Evolutionary conservation across 2,329 filamentous ascomycete species (phyloP).

Genomic region (Aspergillus ustus): DNA sequence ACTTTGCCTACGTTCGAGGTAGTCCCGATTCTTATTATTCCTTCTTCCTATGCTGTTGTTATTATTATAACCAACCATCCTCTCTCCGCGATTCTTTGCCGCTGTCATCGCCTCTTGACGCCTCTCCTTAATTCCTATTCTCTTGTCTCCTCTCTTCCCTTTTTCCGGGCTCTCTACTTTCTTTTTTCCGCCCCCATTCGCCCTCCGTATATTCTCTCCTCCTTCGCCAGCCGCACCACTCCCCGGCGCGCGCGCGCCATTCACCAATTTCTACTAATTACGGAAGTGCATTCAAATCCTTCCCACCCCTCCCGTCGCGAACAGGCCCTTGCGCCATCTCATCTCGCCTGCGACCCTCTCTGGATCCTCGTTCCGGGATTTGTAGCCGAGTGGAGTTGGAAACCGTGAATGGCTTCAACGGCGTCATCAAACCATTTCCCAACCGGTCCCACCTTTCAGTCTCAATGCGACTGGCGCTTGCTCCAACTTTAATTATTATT

Average conservation of each 20-base stretch:
- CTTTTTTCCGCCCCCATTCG: not conserved
- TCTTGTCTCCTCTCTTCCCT: not conserved
- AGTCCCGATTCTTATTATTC: constrained; percentile 20
- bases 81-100: constrained; percentile 3
- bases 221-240: not conserved
- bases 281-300: not conserved
- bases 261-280: constrained; percentile 7
- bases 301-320: not conserved
- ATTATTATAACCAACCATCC: constrained; percentile 1
- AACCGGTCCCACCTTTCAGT: constrained; percentile 18
- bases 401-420: constrained; percentile 20
- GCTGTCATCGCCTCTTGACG: not conserved
- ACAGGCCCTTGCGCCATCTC: constrained; percentile 3
- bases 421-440: constrained; percentile 17
- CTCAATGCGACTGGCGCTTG: constrained; percentile 15
- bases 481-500: constrained; percentile 22
- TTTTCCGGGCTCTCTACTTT: not conserved
- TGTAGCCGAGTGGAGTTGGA: constrained; percentile 5
- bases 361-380: constrained; percentile 7
- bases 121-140: not conserved
- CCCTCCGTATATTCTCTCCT: not conserved
- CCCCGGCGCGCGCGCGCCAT: not conserved
- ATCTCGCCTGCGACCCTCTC: not conserved
- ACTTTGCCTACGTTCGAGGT: not conserved
- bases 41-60: not conserved